phyloP scores from a whole-genome alignment of 495 filamentous ascomycete genomes.

The Sphaerosporella brunnea region DNA sequence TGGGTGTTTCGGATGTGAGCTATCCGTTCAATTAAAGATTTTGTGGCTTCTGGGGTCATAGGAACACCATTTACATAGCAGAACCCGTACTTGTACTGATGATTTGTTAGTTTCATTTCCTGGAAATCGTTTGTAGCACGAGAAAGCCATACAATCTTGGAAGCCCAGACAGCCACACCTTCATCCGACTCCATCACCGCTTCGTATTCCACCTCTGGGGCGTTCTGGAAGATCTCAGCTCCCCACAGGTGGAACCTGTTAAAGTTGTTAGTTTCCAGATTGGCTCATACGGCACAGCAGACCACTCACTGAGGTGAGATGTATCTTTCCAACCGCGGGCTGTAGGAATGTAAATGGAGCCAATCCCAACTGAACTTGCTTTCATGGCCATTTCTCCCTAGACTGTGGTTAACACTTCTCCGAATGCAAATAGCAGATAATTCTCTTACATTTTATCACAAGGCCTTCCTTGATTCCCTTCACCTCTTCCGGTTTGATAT shows the following conservation, averaged over 20 bases:
- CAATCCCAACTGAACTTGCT: slow-evolving; percentile 38
- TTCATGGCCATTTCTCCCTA: slow-evolving; percentile 42
- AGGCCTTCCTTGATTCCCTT: slow-evolving; percentile 26
- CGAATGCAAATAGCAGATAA: not conserved
- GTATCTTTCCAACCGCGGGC: slow-evolving; percentile 23
- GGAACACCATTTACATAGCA: slow-evolving; percentile 53
- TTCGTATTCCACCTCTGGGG: slow-evolving; percentile 40
- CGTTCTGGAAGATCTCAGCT: slow-evolving; percentile 25
- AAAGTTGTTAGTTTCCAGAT: not conserved
- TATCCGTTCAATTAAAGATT: slow-evolving; percentile 56
- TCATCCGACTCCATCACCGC: slow-evolving; percentile 40
- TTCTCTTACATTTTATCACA: slow-evolving; percentile 30
- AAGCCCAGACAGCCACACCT: slow-evolving; percentile 39
- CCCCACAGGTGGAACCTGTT: slow-evolving; percentile 27
- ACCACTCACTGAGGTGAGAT: slow-evolving; percentile 22
- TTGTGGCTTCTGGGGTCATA: slow-evolving; percentile 45
- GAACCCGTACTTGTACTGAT: slow-evolving; percentile 43
- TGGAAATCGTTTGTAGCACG: no score
- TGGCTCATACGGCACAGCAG: not conserved
- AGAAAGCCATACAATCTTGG: slow-evolving; percentile 35
- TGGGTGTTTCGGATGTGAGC: slow-evolving; percentile 71
- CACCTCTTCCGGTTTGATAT: slow-evolving; percentile 31
- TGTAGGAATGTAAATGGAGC: slow-evolving; percentile 32
- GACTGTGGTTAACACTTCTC: slow-evolving; percentile 7
- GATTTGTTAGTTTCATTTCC: slow-evolving; percentile 13